These are phyloP conservation scores for Coniella vitis DNA, from an alignment of 2,329 filamentous ascomycete species.

Conservation along the genomic window DNA sequence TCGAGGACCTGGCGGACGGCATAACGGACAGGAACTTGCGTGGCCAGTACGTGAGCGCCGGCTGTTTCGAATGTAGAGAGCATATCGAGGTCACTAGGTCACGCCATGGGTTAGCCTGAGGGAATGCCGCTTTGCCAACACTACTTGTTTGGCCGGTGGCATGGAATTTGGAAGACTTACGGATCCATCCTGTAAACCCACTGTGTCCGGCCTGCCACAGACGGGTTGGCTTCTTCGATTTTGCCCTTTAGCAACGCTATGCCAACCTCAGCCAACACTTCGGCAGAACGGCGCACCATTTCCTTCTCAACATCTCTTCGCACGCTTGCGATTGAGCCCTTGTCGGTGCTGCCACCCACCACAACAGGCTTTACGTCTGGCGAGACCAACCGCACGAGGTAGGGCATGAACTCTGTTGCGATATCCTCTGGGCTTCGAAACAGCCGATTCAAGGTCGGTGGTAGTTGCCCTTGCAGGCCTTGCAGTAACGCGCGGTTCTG, in stretches of 20 bases:
- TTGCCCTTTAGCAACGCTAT: conserved; percentile 74
- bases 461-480: conserved; percentile 64
- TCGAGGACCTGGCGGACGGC: conserved; percentile 90
- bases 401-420: conserved; percentile 77
- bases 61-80: conserved; percentile 69
- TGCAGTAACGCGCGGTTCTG: conserved; percentile 69
- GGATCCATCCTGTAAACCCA: conserved; percentile 96
- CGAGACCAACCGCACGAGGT: conserved; percentile 73
- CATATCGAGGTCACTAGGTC: conserved; percentile 61
- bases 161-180: conserved; percentile 45
- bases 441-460: conserved; percentile 62
- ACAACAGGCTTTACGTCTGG: conserved; percentile 90
- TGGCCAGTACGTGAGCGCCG: conserved; percentile 43
- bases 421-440: conserved; percentile 77
- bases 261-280: conserved; percentile 75
- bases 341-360: conserved; percentile 56
- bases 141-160: no score
- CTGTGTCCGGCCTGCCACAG: conserved; percentile 47
- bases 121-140: no score
- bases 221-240: conserved; percentile 50
- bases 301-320: conserved; percentile 77
- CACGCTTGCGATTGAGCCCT: conserved; percentile 64
- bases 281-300: conserved; percentile 73
- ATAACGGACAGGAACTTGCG: conserved; percentile 72
- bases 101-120: no score